A percentile compares a stretch with the other conserved stretches of the same genome.
Conservation (phyloP, 2,329 filamentous ascomycete species). For the Diaporthe ampelina region DNA sequence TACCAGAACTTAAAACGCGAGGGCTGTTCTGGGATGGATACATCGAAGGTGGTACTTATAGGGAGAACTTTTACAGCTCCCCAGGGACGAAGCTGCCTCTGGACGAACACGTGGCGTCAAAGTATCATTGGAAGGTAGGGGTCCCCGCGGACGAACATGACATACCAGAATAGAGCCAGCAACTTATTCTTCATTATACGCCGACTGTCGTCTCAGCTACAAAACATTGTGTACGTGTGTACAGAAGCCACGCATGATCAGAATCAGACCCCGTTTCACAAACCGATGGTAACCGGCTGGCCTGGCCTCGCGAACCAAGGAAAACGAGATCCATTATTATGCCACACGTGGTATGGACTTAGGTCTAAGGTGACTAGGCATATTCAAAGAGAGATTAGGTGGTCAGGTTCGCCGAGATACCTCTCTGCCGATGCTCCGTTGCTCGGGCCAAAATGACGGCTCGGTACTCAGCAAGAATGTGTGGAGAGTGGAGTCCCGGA, state of each 20-base stretch:
- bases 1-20: conserved; percentile 72
- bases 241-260: too few species aligned
- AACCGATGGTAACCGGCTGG: too few species aligned
- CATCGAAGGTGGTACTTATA: conserved; percentile 57
- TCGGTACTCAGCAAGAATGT: background rate
- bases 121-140: conserved; percentile 53
- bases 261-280: too few species aligned
- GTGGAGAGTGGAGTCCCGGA: background rate
- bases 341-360: too few species aligned
- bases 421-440: background rate
- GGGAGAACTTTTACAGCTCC: conserved; percentile 58
- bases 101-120: conserved; percentile 54
- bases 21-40: conserved; percentile 70
- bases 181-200: background rate
- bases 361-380: too few species aligned
- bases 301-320: too few species aligned
- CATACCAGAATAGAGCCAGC: too few species aligned
- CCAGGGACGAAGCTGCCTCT: conserved; percentile 52
- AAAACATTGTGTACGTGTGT: too few species aligned
- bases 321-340: too few species aligned
- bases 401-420: background rate
- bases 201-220: background rate
- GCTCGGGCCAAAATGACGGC: background rate
- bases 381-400: background rate
- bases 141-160: too few species aligned